Evolutionary conservation across 176 grass and related monocot genomes (phyloP).

Genomic region (Hsuehochloa calcarea): DNA sequence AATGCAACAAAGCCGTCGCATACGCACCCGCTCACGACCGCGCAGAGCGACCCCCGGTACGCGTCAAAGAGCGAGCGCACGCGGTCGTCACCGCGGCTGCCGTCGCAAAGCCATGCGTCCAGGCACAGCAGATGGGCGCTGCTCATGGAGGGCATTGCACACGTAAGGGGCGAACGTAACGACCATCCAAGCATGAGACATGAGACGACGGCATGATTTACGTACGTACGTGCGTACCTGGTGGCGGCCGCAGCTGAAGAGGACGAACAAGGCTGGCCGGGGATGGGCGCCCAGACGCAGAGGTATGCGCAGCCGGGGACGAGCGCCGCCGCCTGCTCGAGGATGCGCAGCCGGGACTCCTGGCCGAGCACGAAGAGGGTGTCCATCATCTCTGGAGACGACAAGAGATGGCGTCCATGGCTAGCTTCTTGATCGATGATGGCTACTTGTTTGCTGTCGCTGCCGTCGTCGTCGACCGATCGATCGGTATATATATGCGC

Average conservation of each 20-base stretch:
- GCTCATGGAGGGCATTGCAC: conserved; percentile 12
- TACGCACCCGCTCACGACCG: conserved; percentile 60
- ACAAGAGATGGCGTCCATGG: background rate
- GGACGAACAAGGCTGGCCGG: background rate
- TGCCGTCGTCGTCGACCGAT: background rate
- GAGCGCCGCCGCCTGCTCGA: conserved; percentile 37
- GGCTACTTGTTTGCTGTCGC: background rate
- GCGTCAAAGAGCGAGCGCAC: conserved; percentile 51
- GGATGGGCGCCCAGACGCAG: conserved; percentile 42
- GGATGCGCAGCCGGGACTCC: conserved; percentile 46
- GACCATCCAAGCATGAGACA: background rate
- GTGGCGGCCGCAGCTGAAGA: background rate
- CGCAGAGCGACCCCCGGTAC: conserved; percentile 50
- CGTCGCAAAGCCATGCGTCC: conserved; percentile 53
- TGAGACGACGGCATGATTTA: background rate
- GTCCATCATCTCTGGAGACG: conserved; percentile 22
- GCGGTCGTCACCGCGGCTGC: conserved; percentile 3
- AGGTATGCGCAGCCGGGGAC: conserved; percentile 50
- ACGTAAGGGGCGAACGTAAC: background rate
- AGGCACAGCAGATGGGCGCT: conserved; percentile 29
- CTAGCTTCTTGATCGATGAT: background rate
- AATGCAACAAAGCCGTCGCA: background rate
- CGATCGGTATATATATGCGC: background rate
- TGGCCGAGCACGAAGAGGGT: conserved; percentile 41
- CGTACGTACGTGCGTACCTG: conserved; percentile 14